Base-by-base conservation (phyloP, 352 stramenopile species). In the Peronospora farinosa region DNA sequence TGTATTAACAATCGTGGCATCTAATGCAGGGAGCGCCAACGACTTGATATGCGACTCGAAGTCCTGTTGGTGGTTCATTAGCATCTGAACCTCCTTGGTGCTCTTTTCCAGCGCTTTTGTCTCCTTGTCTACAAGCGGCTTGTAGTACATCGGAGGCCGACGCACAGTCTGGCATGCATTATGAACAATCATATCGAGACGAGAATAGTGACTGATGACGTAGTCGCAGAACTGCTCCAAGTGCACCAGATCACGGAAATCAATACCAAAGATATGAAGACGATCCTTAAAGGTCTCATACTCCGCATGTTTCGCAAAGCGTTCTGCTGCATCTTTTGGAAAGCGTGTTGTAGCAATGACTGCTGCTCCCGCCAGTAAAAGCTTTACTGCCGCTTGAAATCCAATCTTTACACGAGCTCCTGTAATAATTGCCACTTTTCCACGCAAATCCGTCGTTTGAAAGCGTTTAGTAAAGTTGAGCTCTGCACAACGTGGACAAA, bases 161-260 rank as follows among this genome's bases (percentile, higher is more conserved):
- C 95, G 85, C 25, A 98, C 84, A 1, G 95, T 98, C 74, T 98
- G 95, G 72, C 95, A 98, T 7, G 95, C 95, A 65, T 98, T 98
- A 72, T 98, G 97, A 46, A 98, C 94, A 38, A 98, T 82, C 33
- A 98, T 86, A 70, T 98, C 93, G 30, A 98, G 78, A n/a, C 92
- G 92, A 41, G 78, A 71, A 57, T 93, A 88, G 56, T 71, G 78
- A 28, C 66, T 72, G 7, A 89, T 63, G 25, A 93, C 79, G 54
- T 87, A 89, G 57, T 91, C 83, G 16, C 92, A 86, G 60, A 98
- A 98, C 43, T 95, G 83, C 70, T 98, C 95, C 16, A 98, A 57
- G 45, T 96, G 92, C 11, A 96, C 88, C 9, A 98, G 71, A 67
- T 98, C 93, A 53, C 95, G 82, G 53, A 98, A 96, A 64, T 98